Base-by-base conservation (phyloP, 2,329 filamentous ascomycete species). In the Calonectria pteridis region DNA sequence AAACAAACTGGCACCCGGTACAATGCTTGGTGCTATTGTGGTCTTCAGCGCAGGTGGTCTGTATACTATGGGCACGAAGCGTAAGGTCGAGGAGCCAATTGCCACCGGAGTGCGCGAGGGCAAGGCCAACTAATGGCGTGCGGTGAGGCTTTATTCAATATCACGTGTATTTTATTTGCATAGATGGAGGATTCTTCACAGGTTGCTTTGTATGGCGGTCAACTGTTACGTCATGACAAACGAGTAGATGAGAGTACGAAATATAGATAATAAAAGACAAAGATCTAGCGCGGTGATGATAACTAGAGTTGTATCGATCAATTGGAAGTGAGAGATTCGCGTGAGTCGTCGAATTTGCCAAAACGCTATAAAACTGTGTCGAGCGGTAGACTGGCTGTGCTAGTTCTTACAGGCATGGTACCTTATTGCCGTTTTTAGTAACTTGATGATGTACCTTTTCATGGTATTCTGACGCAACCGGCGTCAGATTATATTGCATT, bases 11-110 rank as follows among this genome's bases (percentile, higher is more conserved):
- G 91, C 93, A 16, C 85, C 88, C 0, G 93, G 95, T 49, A 98
- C 98, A 74, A 85, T 98, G 67, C 73, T 95, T 6, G 97, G 97
- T 4, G 96, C 96, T 0, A 87, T 91, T 6, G 88, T 98, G 75
- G 97, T 99, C 10, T 99, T 98, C 85, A 91, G 93, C 18, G 95
- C 95, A 0, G 97, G 96, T n/a, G 96, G 93, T 0, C 84, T 98
- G 75, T 99, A 99, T 86, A 96, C 95, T 3, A 90, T 96, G 80
- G 96, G 97, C 76, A 87, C 88, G 51, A 81, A 77, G 68, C 76
- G 78, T 63, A 81, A 78, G 69, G 55, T 62, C 6, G 62, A 75
- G 11, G 73, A 68, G 46, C 67, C 74, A 26, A 78, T 68, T 9
- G 46, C 65, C 33, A 71, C 53, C 51, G 65, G 55, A 50, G 33